Evolutionary conservation across 768 basidiomycete genomes (phyloP).

Genomic region (Termitomyces sp.): DNA sequence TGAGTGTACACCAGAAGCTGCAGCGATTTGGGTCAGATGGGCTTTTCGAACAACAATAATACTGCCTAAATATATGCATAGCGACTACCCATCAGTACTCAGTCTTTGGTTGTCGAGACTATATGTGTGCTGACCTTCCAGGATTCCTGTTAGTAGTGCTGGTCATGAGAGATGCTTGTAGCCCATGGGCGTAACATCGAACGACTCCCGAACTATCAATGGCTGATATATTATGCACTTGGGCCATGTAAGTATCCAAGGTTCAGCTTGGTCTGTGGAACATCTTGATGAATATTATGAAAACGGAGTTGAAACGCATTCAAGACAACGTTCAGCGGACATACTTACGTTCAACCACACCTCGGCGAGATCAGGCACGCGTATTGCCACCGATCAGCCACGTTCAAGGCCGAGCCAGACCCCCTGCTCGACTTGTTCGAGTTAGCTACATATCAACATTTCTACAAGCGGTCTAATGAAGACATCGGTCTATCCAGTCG

Average conservation of each 20-base stretch:
- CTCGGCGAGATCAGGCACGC: background rate
- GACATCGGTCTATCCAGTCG: background rate
- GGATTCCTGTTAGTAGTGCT: conserved; percentile 28
- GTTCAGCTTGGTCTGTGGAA: background rate
- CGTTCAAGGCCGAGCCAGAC: background rate
- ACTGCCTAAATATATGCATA: conserved; percentile 20
- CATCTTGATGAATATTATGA: background rate
- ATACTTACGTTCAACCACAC: background rate
- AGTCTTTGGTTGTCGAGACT: background rate
- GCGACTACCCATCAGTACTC: background rate
- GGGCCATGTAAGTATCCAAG: conserved; percentile 1
- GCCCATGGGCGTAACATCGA: conserved; percentile 27
- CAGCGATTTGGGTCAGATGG: conserved; percentile 21
- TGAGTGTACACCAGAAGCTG: conserved; percentile 31
- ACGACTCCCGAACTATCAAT: conserved; percentile 24
- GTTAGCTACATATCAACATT: background rate
- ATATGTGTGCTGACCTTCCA: conserved; percentile 26
- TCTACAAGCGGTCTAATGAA: background rate
- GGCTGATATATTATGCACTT: conserved; percentile 19
- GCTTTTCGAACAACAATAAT: conserved; percentile 32
- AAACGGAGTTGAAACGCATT: background rate
- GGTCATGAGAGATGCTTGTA: conserved; percentile 16
- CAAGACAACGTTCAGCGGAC: background rate
- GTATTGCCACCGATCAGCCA: background rate
- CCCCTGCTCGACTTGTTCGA: background rate